These are phyloP conservation scores for Zymoseptoria pseudotritici DNA, from an alignment of 2,329 filamentous ascomycete genomes.

Conservation along the genomic window DNA sequence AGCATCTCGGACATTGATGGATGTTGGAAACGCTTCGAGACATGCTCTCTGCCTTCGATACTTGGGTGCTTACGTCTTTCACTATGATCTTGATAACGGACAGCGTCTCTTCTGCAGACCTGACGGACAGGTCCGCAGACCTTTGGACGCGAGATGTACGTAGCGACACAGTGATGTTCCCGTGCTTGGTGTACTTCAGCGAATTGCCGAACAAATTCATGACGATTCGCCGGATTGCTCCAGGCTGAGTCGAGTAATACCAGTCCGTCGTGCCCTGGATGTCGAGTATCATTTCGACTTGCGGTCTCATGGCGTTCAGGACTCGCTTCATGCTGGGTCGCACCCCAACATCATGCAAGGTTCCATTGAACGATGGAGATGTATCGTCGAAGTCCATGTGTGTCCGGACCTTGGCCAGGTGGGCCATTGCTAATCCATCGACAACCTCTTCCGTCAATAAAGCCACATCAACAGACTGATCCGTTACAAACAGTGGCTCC, in stretches of 20 bases:
- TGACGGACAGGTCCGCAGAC: neutral
- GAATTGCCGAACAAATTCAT: conserved; percentile 43
- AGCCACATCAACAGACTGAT: conserved; percentile 15
- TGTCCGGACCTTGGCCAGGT: conserved; percentile 9
- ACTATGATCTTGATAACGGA: conserved; percentile 32
- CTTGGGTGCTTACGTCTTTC: conserved; percentile 35
- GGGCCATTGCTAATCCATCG: conserved; percentile 11
- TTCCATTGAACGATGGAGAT: neutral
- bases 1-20: too few relatives aligned
- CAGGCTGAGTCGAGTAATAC: conserved; percentile 20
- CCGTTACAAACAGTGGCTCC: conserved; percentile 13
- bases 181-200: conserved; percentile 39
- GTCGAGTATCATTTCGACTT: conserved; percentile 33
- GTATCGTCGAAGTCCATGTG: conserved; percentile 13
- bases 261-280: conserved; percentile 22
- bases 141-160: neutral
- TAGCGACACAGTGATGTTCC: conserved; percentile 32
- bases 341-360: neutral
- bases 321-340: conserved; percentile 8
- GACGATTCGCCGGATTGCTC: conserved; percentile 38
- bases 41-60: too few relatives aligned
- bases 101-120: conserved; percentile 9
- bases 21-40: too few relatives aligned
- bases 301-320: conserved; percentile 12
- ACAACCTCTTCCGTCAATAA: conserved; percentile 15